Conservation (phyloP, 1,284 basidiomycete genomes). For the Schizophyllum amplum region DNA sequence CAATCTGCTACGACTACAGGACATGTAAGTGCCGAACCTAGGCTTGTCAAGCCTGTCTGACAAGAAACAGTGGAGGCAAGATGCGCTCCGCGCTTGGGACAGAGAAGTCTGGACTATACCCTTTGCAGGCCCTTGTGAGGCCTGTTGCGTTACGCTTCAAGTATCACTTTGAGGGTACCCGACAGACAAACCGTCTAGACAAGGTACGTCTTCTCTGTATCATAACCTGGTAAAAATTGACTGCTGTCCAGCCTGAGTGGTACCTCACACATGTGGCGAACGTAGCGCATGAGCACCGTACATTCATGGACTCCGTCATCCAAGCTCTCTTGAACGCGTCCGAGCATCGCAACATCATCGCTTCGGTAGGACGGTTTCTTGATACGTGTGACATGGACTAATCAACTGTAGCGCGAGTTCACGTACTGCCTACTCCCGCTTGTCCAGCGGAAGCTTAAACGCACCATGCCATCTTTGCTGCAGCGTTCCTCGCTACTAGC, state of each 20-base stretch:
- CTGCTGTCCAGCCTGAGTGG: slow-evolving; percentile 78
- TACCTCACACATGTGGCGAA: slow-evolving; percentile 90
- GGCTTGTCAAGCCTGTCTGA: not conserved
- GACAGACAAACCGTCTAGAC: slow-evolving; percentile 88
- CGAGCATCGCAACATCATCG: slow-evolving; percentile 58
- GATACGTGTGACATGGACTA: slow-evolving; percentile 1
- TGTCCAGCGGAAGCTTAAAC: slow-evolving; percentile 62
- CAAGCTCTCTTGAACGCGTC: slow-evolving; percentile 64
- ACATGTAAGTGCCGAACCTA: slow-evolving; percentile 43
- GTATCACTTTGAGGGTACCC: slow-evolving; percentile 88
- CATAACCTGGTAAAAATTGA: slow-evolving; percentile 1
- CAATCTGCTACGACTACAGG: slow-evolving; percentile 71
- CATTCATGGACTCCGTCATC: slow-evolving; percentile 70
- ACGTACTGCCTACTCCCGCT: slow-evolving; percentile 65
- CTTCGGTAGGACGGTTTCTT: slow-evolving; percentile 52
- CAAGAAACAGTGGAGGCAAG: slow-evolving; percentile 37
- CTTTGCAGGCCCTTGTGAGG: slow-evolving; percentile 78
- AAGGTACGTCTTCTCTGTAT: slow-evolving; percentile 49
- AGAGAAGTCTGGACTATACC: slow-evolving; percentile 56
- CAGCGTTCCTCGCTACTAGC: slow-evolving; percentile 81
- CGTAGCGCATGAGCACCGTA: slow-evolving; percentile 70
- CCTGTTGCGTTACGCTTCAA: slow-evolving; percentile 86
- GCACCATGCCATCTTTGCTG: slow-evolving; percentile 70
- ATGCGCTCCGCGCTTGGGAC: slow-evolving; percentile 23
- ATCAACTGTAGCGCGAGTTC: slow-evolving; percentile 61